Percentiles rank a stretch among this genome's conserved stretches.
phyloP scores from a whole-genome alignment of 192 early-diverging fungal species.

The Coemansia sp. region DNA sequence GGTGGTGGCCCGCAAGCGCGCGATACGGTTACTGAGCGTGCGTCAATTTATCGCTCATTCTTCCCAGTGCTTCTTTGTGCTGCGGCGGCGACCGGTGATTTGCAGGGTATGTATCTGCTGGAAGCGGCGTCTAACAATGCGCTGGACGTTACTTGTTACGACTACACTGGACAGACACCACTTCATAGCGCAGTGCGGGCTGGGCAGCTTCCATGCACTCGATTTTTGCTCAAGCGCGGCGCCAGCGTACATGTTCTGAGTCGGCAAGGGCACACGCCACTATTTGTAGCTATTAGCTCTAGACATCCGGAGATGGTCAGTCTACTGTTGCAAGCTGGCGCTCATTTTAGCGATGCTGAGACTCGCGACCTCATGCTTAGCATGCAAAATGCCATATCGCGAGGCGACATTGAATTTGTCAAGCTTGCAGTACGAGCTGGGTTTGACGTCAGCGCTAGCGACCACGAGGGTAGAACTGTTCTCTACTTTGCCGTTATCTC shows the following conservation, averaged over 20 bases:
- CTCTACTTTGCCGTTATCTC: slow-evolving; percentile 52
- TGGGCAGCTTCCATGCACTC: slow-evolving; percentile 71
- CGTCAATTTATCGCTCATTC: slow-evolving; percentile 74
- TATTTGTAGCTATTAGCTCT: slow-evolving; percentile 79
- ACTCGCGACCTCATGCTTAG: slow-evolving; percentile 64
- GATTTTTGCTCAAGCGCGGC: slow-evolving; percentile 79
- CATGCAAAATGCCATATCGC: slow-evolving; percentile 53
- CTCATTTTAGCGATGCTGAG: slow-evolving; percentile 88
- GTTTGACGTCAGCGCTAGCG: slow-evolving; percentile 38
- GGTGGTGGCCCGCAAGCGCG: slow-evolving; percentile 22
- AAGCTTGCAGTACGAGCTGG: slow-evolving; percentile 51
- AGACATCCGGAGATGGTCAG: slow-evolving; percentile 65
- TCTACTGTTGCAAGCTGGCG: slow-evolving; percentile 78
- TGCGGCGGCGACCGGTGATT: slow-evolving; percentile 81
- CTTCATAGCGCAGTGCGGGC: slow-evolving; percentile 86
- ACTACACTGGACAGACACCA: slow-evolving; percentile 82
- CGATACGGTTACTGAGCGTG: slow-evolving; percentile 60
- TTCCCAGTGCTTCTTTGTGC: slow-evolving; percentile 86
- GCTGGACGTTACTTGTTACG: slow-evolving; percentile 70
- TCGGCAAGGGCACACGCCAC: slow-evolving; percentile 83
- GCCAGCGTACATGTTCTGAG: slow-evolving; percentile 91
- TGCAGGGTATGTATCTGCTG: slow-evolving; percentile 74
- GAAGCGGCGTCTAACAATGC: slow-evolving; percentile 60
- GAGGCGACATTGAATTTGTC: slow-evolving; percentile 56
- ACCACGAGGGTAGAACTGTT: slow-evolving; percentile 51